Evolutionary conservation across 306 rosid genomes (phyloP).

Genomic region (Hippophae rhamnoides): DNA sequence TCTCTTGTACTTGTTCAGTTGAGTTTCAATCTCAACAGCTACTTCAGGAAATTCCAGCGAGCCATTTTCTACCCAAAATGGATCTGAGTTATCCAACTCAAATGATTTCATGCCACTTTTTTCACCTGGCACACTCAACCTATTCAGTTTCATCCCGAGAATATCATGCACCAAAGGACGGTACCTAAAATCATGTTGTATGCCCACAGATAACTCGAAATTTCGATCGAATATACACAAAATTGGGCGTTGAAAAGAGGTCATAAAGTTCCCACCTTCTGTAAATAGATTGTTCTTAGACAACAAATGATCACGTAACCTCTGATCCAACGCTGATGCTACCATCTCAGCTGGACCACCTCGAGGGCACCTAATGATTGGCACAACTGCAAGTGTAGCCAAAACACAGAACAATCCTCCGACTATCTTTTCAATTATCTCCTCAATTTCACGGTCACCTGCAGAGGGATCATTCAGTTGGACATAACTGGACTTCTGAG

Average conservation of each 20-base stretch:
- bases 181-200: conserved; percentile 93
- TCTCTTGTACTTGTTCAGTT: conserved; percentile 73
- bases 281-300: conserved; percentile 79
- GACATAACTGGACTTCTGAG: conserved; percentile 57
- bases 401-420: conserved; percentile 72
- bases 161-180: conserved; percentile 81
- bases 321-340: conserved; percentile 80
- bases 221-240: conserved; percentile 86
- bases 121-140: conserved; percentile 80
- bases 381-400: conserved; percentile 81
- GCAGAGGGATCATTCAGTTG: conserved; percentile 90
- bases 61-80: conserved; percentile 85
- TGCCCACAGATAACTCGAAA: conserved; percentile 79
- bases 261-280: conserved; percentile 55
- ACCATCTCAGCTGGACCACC: conserved; percentile 99
- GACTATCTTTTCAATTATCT: conserved; percentile 66
- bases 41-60: conserved; percentile 84
- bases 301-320: conserved; percentile 80
- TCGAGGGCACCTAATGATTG: conserved; percentile 68
- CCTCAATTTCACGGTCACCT: conserved; percentile 90
- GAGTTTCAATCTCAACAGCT: conserved; percentile 89
- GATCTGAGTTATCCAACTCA: conserved; percentile 74
- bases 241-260: conserved; percentile 83
- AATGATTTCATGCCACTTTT: conserved; percentile 85
- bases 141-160: conserved; percentile 78